Conservation (phyloP, 108 stramenopile species). For the Cyclotella sp. region DNA sequence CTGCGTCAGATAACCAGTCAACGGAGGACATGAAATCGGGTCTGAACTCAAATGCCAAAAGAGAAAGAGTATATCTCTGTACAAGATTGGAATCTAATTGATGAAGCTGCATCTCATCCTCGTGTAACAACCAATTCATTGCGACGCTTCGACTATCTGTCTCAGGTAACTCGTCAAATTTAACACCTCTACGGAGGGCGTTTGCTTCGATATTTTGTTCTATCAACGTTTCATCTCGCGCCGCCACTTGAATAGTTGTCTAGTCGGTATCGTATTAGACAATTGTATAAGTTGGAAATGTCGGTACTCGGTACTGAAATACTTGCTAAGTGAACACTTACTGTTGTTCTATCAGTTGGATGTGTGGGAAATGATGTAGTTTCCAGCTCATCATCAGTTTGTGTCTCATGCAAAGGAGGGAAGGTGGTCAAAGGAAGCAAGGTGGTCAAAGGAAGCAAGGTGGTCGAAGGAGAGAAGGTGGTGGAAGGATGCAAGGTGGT, state of each 20-base stretch:
- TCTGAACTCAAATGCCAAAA: slow-evolving; percentile 3
- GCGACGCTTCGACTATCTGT: neutral
- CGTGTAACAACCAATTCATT: slow-evolving; percentile 5
- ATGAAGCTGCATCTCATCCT: neutral
- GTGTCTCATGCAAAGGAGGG: no score
- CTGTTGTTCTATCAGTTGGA: no score
- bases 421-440: no score
- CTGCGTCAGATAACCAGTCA: neutral
- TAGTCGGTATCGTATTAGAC: neutral
- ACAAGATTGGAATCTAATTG: neutral
- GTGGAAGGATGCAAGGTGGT: no score
- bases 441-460: no score
- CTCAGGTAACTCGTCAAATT: neutral
- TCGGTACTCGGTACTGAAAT: neutral
- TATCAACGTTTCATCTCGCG: neutral
- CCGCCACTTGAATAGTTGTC: neutral
- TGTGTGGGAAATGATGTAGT: no score
- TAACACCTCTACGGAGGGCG: neutral
- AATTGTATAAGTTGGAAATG: neutral
- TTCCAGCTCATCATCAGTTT: no score
- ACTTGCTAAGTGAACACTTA: neutral
- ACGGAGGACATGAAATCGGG: neutral
- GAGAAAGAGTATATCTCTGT: neutral
- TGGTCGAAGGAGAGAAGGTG: no score
- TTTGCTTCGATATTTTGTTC: neutral